These are phyloP conservation scores for Pouteria campechiana DNA, from an alignment of 179 eudicot genomes.

Conservation along the genomic window DNA sequence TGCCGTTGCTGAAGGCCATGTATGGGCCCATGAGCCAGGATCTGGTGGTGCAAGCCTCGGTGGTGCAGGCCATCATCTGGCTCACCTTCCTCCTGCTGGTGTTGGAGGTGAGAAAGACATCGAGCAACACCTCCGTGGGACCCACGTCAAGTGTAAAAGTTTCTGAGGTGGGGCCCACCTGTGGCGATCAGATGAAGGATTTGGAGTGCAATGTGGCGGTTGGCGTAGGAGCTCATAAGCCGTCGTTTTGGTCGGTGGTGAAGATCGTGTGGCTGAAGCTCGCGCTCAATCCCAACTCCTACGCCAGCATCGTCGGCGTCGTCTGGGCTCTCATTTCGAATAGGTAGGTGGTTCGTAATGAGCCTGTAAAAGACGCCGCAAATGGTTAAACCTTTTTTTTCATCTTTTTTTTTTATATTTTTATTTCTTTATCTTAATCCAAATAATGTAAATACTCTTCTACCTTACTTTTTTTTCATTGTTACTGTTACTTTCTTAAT, in stretches of 20 bases:
- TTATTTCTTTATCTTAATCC: no score
- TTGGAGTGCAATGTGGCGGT: conserved; percentile 9
- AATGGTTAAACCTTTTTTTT: no score
- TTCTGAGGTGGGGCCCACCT: background rate
- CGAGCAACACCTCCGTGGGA: conserved; percentile 12
- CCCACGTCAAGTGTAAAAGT: no score
- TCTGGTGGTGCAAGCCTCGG: conserved; percentile 53
- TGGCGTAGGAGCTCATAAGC: conserved; percentile 5
- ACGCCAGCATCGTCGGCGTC: conserved; percentile 69
- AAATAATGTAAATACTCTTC: no score
- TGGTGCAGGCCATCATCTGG: conserved; percentile 54
- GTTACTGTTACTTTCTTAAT: no score
- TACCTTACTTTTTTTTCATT: no score
- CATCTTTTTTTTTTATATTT: no score
- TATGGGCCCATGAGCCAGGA: conserved; percentile 38
- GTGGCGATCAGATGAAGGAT: conserved; percentile 10
- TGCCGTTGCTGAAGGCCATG: conserved; percentile 58
- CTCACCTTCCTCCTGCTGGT: conserved; percentile 37
- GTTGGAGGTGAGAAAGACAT: conserved; percentile 36
- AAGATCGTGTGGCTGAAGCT: conserved; percentile 47
- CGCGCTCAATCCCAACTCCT: conserved; percentile 66
- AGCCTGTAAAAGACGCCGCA: no score
- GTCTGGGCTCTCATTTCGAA: conserved; percentile 61
- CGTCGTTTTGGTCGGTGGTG: conserved; percentile 38
- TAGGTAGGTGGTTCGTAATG: no score